Evolutionary conservation across 2,329 filamentous ascomycete species (phyloP).

Genomic region (Cercospora zeae-maydis): DNA sequence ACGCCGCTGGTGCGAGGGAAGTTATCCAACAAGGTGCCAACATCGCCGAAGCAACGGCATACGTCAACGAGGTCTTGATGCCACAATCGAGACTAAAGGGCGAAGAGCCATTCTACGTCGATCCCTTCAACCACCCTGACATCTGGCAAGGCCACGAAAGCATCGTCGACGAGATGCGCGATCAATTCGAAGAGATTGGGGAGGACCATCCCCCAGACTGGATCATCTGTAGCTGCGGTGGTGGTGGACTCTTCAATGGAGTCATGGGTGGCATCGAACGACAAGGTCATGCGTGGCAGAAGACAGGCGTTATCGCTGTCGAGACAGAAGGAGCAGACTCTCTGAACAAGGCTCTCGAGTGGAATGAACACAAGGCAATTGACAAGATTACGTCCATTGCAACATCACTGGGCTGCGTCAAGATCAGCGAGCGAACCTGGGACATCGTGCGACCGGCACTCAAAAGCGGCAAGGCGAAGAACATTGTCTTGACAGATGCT

Average conservation of each 20-base stretch:
- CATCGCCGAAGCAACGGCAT: slow-evolving; percentile 67
- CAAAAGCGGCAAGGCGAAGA: slow-evolving; percentile 51
- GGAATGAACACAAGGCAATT: slow-evolving; percentile 55
- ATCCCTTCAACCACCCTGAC: slow-evolving; percentile 65
- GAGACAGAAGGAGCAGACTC: slow-evolving; percentile 74
- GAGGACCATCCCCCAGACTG: slow-evolving; percentile 59
- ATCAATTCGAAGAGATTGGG: slow-evolving; percentile 39
- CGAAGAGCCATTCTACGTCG: slow-evolving; percentile 58
- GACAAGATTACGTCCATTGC: slow-evolving; percentile 71
- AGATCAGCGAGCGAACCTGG: slow-evolving; percentile 65
- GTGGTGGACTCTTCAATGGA: slow-evolving; percentile 75
- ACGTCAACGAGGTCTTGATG: slow-evolving; percentile 59
- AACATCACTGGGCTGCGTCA: slow-evolving; percentile 66
- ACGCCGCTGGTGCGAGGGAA: slow-evolving; percentile 61
- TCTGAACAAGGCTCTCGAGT: slow-evolving; percentile 58
- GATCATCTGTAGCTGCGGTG: slow-evolving; percentile 76
- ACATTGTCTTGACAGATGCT: slow-evolving; percentile 65
- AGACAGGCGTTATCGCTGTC: slow-evolving; percentile 62
- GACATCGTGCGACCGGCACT: slow-evolving; percentile 52
- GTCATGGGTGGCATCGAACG: slow-evolving; percentile 67
- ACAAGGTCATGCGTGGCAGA: slow-evolving; percentile 31
- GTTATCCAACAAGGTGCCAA: slow-evolving; percentile 66
- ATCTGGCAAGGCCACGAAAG: slow-evolving; percentile 65
- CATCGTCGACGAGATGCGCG: slow-evolving; percentile 53
- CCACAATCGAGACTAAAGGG: slow-evolving; percentile 40